These are phyloP conservation scores for Fusarium miscanthi DNA, from an alignment of 2,329 filamentous ascomycete species.

Conservation along the genomic window DNA sequence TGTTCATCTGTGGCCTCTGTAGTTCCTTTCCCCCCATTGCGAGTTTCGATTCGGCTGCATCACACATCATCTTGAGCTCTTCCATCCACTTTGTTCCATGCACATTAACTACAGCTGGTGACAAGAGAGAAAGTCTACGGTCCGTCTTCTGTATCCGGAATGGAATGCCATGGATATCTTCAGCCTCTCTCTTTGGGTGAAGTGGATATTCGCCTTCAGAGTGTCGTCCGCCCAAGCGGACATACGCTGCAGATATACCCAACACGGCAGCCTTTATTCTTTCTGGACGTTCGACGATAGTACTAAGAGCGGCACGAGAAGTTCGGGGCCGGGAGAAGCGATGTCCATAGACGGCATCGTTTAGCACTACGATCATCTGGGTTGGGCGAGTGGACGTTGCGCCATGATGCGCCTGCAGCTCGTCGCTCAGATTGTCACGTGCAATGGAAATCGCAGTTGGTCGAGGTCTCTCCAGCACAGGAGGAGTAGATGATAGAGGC, in stretches of 20 bases:
- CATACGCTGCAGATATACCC: conserved; percentile 87
- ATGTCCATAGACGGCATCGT: conserved; percentile 96
- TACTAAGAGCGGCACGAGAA: conserved; percentile 74
- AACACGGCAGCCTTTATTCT: conserved; percentile 85
- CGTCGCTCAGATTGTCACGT: conserved; percentile 74
- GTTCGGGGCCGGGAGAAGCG: conserved; percentile 87
- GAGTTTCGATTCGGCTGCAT: conserved; percentile 80
- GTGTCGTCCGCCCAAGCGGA: conserved; percentile 86
- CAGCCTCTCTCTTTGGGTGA: conserved; percentile 68
- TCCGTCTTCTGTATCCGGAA: conserved; percentile 88
- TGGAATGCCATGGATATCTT: conserved; percentile 69
- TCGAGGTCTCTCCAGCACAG: conserved; percentile 52
- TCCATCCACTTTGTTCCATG: conserved; percentile 95
- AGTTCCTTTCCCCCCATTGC: conserved; percentile 83
- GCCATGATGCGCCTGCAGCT: conserved; percentile 72
- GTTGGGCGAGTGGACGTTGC: conserved; percentile 54
- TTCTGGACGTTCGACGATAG: conserved; percentile 94
- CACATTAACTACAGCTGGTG: conserved; percentile 85
- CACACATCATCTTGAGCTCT: conserved; percentile 87
- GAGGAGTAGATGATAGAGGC: conserved; percentile 40
- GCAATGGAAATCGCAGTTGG: conserved; percentile 69
- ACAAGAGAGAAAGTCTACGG: conserved; percentile 76
- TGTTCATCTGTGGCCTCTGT: conserved; percentile 72
- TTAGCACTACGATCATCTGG: conserved; percentile 84
- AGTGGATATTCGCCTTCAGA: conserved; percentile 75